phyloP scores from a whole-genome alignment of 148 eudicot genomes.

The Pharnaceum exiguum region DNA sequence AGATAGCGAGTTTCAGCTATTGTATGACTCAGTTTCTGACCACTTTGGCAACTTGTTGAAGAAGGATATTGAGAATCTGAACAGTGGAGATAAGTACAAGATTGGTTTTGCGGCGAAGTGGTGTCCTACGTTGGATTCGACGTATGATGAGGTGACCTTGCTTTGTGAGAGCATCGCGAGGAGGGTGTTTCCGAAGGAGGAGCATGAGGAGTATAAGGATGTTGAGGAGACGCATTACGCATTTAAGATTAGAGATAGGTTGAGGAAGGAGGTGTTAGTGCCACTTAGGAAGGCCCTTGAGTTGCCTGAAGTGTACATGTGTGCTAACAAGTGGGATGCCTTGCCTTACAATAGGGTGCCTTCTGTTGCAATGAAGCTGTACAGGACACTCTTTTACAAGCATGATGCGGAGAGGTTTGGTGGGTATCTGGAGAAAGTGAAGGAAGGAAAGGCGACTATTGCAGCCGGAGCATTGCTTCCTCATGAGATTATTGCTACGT shows the following conservation, averaged over 20 bases:
- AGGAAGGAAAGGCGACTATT: conserved; percentile 34
- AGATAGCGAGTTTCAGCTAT: background rate
- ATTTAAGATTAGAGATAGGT: conserved; percentile 29
- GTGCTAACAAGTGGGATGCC: conserved; percentile 34
- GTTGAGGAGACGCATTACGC: conserved; percentile 33
- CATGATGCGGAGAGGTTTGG: conserved; percentile 28
- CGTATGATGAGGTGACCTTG: conserved; percentile 11
- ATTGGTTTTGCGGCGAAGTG: conserved; percentile 10
- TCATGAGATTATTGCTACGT: conserved; percentile 26
- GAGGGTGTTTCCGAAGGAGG: conserved; percentile 26
- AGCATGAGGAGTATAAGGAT: conserved; percentile 17
- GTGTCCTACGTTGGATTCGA: conserved; percentile 15
- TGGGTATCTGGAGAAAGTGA: conserved; percentile 34
- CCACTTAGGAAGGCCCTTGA: conserved; percentile 33
- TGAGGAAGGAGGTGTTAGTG: conserved; percentile 48
- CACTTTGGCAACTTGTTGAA: conserved; percentile 4
- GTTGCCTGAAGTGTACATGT: conserved; percentile 40
- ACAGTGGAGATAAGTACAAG: conserved; percentile 1
- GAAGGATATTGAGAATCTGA: conserved; percentile 2
- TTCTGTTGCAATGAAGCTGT: conserved; percentile 7
- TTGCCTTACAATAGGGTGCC: conserved; percentile 2
- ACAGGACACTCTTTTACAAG: conserved; percentile 3
- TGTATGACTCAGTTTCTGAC: conserved; percentile 8
- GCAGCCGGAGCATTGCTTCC: conserved; percentile 49
- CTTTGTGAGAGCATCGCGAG: conserved; percentile 18